Evolutionary conservation across 73 alveolate species (phyloP), one percentile per base, ranked within the genome.

Genomic region (Stentor coeruleus): DNA sequence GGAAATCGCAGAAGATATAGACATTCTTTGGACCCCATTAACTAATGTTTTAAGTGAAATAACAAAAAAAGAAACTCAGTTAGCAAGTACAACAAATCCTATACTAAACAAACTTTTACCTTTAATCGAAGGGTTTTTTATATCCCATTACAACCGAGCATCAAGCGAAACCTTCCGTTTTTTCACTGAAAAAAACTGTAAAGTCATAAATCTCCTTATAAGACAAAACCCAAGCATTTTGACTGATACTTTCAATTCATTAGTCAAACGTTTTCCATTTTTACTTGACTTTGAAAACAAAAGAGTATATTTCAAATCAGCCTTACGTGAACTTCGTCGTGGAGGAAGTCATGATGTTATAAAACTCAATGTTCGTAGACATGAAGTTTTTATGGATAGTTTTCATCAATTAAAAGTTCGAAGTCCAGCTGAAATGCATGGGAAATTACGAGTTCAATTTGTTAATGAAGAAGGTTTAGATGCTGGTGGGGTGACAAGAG

Each of bases 401-500:
- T 93, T 83, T 74, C 93, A 85, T 20, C 88, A 91, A 74, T 79
- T 93, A 2, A 85, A 87, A 73, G 37, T 39, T 36, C 66, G 86
- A 30, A 75, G 76, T 28, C 88, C 95, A 0, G 91, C 87, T 2
- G 98, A 90, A 82, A 88, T 91, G 98, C 79, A 92, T 35, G 93
- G 93, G 37, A 84, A 85, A 3, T 41, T 26, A 3, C 3, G 3
- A 28, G 55, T 77, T 49, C 83, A 81, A 76, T 95, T 94, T 81
- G 90, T 89, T 59, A 96, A 95, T 28, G 99, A 98, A 88, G 97
- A 97, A 76, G 99, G 99, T 20, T 85, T 97, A 15, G 99, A 98
- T 88, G 99, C 98, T 15, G 99, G 99, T 0, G 99, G 99, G 35
- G 95, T 98, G 4, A 94, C 98, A 28, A 91, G 99, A 89, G 99